These are phyloP conservation scores for Picea engelmannii DNA, from an alignment of 83 land plant species.

Conservation along the genomic window DNA sequence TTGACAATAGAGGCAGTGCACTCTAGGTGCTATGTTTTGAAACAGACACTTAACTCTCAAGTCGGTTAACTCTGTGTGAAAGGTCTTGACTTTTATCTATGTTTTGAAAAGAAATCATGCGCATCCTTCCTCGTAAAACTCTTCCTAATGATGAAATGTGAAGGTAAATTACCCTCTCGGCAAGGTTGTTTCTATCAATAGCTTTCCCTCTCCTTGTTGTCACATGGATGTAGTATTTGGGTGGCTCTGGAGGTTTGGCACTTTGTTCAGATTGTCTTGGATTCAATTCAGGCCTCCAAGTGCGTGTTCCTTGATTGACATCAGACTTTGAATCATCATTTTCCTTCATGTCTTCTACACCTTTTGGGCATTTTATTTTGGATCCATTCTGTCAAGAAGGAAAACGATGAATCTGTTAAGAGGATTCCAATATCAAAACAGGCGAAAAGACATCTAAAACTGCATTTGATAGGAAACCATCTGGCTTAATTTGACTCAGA, in stretches of 20 bases:
- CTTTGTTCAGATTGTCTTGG: slow-evolving; percentile 1
- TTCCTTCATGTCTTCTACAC: background rate
- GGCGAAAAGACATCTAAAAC: background rate
- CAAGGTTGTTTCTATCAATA: slow-evolving; percentile 17
- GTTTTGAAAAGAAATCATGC: background rate
- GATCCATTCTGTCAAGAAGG: background rate
- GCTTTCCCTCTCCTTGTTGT: slow-evolving; percentile 17
- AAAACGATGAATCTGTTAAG: background rate
- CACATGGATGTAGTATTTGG: slow-evolving; percentile 22
- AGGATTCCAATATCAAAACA: background rate
- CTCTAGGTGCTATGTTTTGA: background rate
- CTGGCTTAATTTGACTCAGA: background rate
- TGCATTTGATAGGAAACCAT: background rate
- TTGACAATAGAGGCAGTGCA: background rate
- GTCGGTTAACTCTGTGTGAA: background rate
- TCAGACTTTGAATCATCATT: background rate
- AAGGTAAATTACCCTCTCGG: slow-evolving; percentile 16
- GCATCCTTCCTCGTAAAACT: too few relatives aligned
- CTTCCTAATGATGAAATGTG: background rate
- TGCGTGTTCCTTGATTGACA: background rate
- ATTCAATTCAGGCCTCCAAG: background rate
- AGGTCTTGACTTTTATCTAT: background rate
- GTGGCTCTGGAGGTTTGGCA: slow-evolving; percentile 14
- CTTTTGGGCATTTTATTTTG: background rate
- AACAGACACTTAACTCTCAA: background rate